Base-by-base conservation (phyloP, 208 protist genomes). In the Angomonas ambiguus region DNA sequence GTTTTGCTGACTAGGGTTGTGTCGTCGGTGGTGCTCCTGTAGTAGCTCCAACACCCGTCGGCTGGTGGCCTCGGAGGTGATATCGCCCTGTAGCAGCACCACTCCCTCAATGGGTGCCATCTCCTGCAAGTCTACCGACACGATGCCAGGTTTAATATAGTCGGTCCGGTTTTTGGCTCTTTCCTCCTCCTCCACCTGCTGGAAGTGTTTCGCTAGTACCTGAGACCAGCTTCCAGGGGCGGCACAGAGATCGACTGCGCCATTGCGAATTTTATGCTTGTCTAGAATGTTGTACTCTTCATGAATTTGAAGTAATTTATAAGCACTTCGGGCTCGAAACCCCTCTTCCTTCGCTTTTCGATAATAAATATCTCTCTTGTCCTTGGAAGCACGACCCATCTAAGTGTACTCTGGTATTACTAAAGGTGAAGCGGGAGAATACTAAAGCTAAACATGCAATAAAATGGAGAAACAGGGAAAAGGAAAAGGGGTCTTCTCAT, bases 351-450 rank as follows among this genome's bases (percentile, higher is more conserved):
- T 99, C 5, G 99, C 99, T 56, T 98, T 98, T 67, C 98, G 94
- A 84, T 99, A 99, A 80, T 98, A 99, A 16, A 99, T 97, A 74
- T 99, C 99, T 28, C 98, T 83, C 79, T 98, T 98, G 72, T 99
- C 97, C 72, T 98, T 99, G 24, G 91, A 97, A 2, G 90, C 82
- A 48, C 93, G 90, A 4, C 95, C 93, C 95, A 98, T 98, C 13
- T 8, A 56, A 56, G n/a, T 11, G 49, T 56, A 8, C 10, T 56
- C 27, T 6, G n/a, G 11, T 67, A 66, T 58, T 58, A 48, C 13
- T 11, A 18, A 20, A 18, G 11, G 38, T 18, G 38, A 48, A n/a
- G n/a, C n/a, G n/a, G n/a, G n/a, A n/a, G n/a, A n/a, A n/a, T n/a
- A 48, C 41, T 20, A 20, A 48, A 20, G 41, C 18, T 48, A 11